Evolutionary conservation across 306 rosid species (phyloP), one percentile per base, ranked within the genome.

Genomic region (Lathyrus tuberosus): DNA sequence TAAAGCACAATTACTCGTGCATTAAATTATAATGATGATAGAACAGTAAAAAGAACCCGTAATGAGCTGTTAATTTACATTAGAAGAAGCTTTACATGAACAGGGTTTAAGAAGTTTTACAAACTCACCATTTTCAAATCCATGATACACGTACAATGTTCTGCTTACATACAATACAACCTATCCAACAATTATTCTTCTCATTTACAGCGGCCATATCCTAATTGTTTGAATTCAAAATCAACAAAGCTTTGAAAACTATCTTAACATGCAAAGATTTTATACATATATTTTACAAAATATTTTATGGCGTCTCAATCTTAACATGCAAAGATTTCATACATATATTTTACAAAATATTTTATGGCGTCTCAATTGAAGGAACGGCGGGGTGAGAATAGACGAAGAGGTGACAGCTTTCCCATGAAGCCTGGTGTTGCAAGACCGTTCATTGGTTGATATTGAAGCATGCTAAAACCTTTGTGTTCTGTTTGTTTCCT

Each of bases 391-490:
- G 97, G 90, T 0, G 96, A 88, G 87, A 88, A 88, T 69, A 90
- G 79, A 12, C 89, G 90, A 2, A 85, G 91, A 4, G 98, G 91
- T 0, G 96, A 88, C 71, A 93, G 73, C 86, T 70, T 88, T 1
- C 94, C 93, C 86, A 77, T 26, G 66, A 82, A 73, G 41, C 96
- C 78, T 0, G 97, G 96, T 0, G 97, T 79, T 65, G 97, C 90
- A 30, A 85, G 84, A 38, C 89, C 91, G 1, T 91, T 86, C 11
- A 94, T 84, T 12, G 91, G 72, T 6, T 88, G 95, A 37, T 81
- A 83, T 10, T 85, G 80, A 2, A 81, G 82, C 83, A 40, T 76
- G 72, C 65, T 60, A 74, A 81, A 80, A 7, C 82, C 74, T 3
- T 76, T 82, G 4, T 73, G 82, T 1, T 88, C 87, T 5, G 76